These are phyloP conservation scores for Suhomyces vadensis DNA, from an alignment of 805 yeast species.

Conservation along the genomic window DNA sequence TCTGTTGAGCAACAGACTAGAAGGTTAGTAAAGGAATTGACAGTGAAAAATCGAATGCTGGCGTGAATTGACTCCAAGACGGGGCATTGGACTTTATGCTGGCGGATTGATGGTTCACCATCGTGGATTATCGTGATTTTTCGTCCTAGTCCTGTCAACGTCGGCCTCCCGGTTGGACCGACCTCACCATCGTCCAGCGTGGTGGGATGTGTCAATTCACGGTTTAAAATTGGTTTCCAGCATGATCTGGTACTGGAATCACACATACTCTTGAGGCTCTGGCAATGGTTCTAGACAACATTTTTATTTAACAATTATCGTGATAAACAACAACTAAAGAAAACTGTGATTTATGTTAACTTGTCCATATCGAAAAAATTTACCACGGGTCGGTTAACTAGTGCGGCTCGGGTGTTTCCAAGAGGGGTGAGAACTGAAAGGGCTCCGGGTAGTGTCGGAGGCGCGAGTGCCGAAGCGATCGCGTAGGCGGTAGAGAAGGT, in stretches of 20 bases:
- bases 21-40: constrained; percentile 19
- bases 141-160: no score
- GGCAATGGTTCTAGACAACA: constrained; percentile 45
- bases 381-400: constrained; percentile 8
- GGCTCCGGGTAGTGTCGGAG: constrained; percentile 3
- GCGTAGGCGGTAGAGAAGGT: no score
- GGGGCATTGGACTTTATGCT: no score
- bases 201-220: neutral
- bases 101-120: no score
- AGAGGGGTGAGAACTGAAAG: neutral
- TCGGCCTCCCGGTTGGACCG: neutral
- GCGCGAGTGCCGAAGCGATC: neutral
- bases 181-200: neutral
- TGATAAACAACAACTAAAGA: neutral
- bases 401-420: constrained; percentile 3
- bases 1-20: constrained; percentile 33
- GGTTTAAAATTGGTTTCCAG: no score
- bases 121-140: no score
- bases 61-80: no score
- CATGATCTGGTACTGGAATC: neutral
- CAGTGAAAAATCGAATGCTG: neutral
- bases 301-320: constrained; percentile 14
- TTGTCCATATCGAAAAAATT: constrained; percentile 7
- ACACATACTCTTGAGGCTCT: constrained; percentile 46
- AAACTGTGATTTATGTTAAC: constrained; percentile 1